Percentiles rank a stretch among this genome's conserved stretches.
These are phyloP conservation scores for Botrytis byssoidea DNA, from an alignment of 2,329 filamentous ascomycete genomes.

Conservation along the genomic window DNA sequence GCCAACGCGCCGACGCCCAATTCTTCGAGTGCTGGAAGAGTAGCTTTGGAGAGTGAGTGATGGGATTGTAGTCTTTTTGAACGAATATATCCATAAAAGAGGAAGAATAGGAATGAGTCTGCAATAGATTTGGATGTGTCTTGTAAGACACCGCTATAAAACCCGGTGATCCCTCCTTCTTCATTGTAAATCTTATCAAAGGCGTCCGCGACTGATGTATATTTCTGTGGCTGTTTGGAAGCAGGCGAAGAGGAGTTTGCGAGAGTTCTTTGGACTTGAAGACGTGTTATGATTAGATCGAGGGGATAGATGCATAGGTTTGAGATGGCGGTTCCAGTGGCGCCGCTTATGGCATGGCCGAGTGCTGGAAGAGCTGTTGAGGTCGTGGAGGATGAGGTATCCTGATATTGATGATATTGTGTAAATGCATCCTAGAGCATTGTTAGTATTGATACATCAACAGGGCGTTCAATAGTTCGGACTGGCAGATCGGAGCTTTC, in stretches of 20 bases:
- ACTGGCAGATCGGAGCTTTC: not conserved
- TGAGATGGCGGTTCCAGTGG: constrained; percentile 73
- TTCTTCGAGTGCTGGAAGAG: constrained; percentile 66
- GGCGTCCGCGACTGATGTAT: constrained; percentile 66
- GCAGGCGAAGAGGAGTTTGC: constrained; percentile 42
- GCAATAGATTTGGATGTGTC: constrained; percentile 66
- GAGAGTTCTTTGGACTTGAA: constrained; percentile 72
- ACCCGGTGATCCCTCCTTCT: constrained; percentile 66
- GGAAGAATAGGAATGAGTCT: constrained; percentile 84
- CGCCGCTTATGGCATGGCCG: constrained; percentile 78
- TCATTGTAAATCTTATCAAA: constrained; percentile 66
- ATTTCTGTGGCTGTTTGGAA: constrained; percentile 46
- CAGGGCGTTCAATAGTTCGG: not conserved
- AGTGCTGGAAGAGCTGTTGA: constrained; percentile 64
- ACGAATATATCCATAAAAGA: constrained; percentile 64
- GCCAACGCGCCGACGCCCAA: constrained; percentile 71
- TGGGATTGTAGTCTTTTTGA: constrained; percentile 43
- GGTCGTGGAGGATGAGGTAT: constrained; percentile 26
- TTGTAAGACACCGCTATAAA: constrained; percentile 65
- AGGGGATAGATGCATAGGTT: constrained; percentile 79
- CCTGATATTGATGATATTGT: constrained; percentile 42
- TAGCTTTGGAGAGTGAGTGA: constrained; percentile 38
- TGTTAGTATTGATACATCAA: not conserved
- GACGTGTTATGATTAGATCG: constrained; percentile 74
- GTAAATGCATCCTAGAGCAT: constrained; percentile 35